Base-by-base conservation (phyloP, 129 eudicot genomes). In the Flaveria linearis region DNA sequence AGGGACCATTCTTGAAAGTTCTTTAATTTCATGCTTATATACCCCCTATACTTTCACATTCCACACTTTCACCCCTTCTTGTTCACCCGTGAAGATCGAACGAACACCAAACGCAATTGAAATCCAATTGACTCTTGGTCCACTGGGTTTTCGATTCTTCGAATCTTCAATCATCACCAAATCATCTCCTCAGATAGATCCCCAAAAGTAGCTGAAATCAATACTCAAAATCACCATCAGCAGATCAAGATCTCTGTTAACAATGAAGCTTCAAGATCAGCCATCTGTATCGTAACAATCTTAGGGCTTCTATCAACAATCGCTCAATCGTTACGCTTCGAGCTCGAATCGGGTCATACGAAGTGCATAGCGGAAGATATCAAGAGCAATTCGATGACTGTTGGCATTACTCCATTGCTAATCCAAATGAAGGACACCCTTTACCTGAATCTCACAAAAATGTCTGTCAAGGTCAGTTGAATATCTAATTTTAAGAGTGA, bases 361-460 rank as follows among this genome's bases (percentile, higher is more conserved):
- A 94, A 94, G 79, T 94, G 99, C 78, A 94, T 94, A 74, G 66
- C 96, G 8, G 99, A 94, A 82, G 97, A 94, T 57, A 89, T 94
- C 47, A 91, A 91, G 84, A 76, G 84, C 78, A 87, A 91, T 86
- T 84, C 94, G 2, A 94, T 94, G 99, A 89, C 97, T 7, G 96
- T 91, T 30, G 99, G 7, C 93, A 84, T 47, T 94, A 94, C 78
- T 80, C 82, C 17, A 83, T 94, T 67, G 86, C 86, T 67, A 94
- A 94, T 61, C 96, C 93, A 36, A 84, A 84, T 46, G 99, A 94
- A 72, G 92, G 88, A 55, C 76, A 79, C 26, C 94, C 92, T 36
- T 78, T 94, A 68, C 96, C 94, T 55, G 96, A 94, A 36, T 85
- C 97, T 73, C 96, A 94, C 78, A 94, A 82, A 51, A 55, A 91